Conservation (phyloP, 768 basidiomycete species). For the Omphalotus guepiniiformis region DNA sequence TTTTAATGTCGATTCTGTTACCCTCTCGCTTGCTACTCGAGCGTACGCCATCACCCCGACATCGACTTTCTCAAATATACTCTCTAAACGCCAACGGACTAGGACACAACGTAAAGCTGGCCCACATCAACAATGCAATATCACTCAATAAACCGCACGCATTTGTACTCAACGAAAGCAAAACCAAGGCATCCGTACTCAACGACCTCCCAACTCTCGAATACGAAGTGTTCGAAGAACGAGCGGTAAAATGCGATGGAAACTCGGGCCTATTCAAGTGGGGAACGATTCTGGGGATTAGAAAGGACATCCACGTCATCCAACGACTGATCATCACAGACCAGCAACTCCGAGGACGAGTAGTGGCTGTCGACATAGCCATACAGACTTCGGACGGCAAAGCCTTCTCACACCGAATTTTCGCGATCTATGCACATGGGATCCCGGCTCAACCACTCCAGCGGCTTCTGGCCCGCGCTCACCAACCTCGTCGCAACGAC, state of each 20-base stretch:
- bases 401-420: conserved; percentile 17
- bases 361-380: conserved; percentile 17
- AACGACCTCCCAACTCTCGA: not conserved
- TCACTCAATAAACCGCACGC: not conserved
- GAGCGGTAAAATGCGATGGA: not conserved
- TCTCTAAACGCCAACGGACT: conserved; percentile 4
- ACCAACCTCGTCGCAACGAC: conserved; percentile 5
- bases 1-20: too few species aligned
- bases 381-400: conserved; percentile 12
- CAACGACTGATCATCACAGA: conserved; percentile 1
- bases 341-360: conserved; percentile 15
- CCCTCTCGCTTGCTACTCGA: too few species aligned
- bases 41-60: too few species aligned
- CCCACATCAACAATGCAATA: conserved; percentile 1
- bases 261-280: conserved; percentile 7
- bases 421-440: conserved; percentile 24
- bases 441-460: conserved; percentile 14
- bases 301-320: conserved; percentile 6
- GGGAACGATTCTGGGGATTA: conserved; percentile 12
- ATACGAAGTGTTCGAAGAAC: conserved; percentile 2
- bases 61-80: conserved; percentile 1
- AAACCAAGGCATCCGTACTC: not conserved
- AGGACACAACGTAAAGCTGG: not conserved
- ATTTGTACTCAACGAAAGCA: conserved; percentile 1
- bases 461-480: conserved; percentile 13